phyloP scores from a whole-genome alignment of 2,329 filamentous ascomycete species.

The Talaromyces piceae region DNA sequence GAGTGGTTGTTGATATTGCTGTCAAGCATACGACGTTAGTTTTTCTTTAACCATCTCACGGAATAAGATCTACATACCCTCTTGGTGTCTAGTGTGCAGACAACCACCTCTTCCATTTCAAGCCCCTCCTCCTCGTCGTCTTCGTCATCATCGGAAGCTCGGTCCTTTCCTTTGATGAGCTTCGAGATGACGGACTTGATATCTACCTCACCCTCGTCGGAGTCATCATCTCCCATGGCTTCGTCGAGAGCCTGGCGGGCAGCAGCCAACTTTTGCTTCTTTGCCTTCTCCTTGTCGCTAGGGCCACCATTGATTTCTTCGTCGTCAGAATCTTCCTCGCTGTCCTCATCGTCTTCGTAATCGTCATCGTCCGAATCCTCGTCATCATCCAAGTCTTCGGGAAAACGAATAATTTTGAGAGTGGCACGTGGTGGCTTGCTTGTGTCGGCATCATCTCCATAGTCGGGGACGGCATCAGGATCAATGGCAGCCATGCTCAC shows the following conservation, averaged over 20 bases:
- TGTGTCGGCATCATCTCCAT: constrained; percentile 55
- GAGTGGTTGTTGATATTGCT: constrained; percentile 93
- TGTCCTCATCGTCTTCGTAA: constrained; percentile 47
- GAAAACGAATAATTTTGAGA: constrained; percentile 79
- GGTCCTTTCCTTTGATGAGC: constrained; percentile 61
- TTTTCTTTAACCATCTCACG: too few relatives aligned
- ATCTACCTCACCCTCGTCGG: constrained; percentile 56
- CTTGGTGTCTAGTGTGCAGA: constrained; percentile 92
- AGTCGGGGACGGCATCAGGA: constrained; percentile 67
- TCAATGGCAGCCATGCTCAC: constrained; percentile 99
- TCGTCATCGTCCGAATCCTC: constrained; percentile 59
- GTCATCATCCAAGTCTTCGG: constrained; percentile 46
- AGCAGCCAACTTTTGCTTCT: constrained; percentile 74
- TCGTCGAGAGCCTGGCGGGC: constrained; percentile 71
- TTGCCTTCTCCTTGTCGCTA: constrained; percentile 82
- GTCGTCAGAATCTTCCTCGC: constrained; percentile 51
- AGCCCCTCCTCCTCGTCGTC: constrained; percentile 50
- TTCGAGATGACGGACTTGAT: constrained; percentile 49
- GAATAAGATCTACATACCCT: constrained; percentile 70
- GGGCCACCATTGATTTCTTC: constrained; percentile 81
- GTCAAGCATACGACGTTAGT: constrained; percentile 8
- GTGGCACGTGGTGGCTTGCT: constrained; percentile 68
- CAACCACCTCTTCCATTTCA: constrained; percentile 78
- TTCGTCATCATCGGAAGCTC: constrained; percentile 59
- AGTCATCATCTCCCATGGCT: constrained; percentile 51